These are phyloP conservation scores for Chlorociboria aeruginascens DNA, from an alignment of 495 filamentous ascomycete species.

Conservation along the genomic window DNA sequence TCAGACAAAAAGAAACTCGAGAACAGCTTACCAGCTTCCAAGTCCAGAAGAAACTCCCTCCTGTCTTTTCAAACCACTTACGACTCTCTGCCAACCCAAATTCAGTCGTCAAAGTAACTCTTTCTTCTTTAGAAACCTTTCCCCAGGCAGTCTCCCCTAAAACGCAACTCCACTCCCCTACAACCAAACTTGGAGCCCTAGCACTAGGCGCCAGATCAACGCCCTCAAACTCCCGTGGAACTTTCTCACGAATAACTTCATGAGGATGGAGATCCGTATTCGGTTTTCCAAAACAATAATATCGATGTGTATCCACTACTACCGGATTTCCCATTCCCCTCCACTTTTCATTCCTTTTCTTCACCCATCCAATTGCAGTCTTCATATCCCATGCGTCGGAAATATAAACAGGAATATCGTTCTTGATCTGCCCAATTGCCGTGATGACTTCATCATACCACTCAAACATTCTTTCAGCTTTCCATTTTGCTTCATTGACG, in stretches of 20 bases:
- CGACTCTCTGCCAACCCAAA: constrained; percentile 36
- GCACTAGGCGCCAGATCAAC: constrained; percentile 30
- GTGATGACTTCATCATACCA: constrained; percentile 40
- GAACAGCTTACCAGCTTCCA: constrained; percentile 29
- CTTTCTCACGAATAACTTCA: constrained; percentile 29
- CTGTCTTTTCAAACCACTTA: constrained; percentile 30
- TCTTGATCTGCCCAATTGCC: constrained; percentile 29
- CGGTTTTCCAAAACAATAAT: constrained; percentile 37
- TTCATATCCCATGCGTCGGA: constrained; percentile 40
- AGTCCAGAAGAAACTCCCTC: constrained; percentile 42
- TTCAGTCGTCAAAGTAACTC: constrained; percentile 22
- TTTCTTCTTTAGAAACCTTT: constrained; percentile 19
- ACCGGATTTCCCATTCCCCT: constrained; percentile 26
- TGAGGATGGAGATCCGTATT: constrained; percentile 33
- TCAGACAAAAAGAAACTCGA: too few relatives aligned
- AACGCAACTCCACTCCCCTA: constrained; percentile 45
- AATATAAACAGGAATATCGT: constrained; percentile 38
- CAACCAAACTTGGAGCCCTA: constrained; percentile 33
- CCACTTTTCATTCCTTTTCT: constrained; percentile 5
- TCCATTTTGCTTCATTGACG: constrained; percentile 37
- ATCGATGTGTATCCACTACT: constrained; percentile 42
- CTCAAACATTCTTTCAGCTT: constrained; percentile 34
- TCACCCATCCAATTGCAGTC: constrained; percentile 27
- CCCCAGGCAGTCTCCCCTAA: constrained; percentile 33
- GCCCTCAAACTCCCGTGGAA: constrained; percentile 23